These are phyloP conservation scores for Maudiozyma turicensis DNA, from an alignment of 805 yeast species.

Conservation along the genomic window DNA sequence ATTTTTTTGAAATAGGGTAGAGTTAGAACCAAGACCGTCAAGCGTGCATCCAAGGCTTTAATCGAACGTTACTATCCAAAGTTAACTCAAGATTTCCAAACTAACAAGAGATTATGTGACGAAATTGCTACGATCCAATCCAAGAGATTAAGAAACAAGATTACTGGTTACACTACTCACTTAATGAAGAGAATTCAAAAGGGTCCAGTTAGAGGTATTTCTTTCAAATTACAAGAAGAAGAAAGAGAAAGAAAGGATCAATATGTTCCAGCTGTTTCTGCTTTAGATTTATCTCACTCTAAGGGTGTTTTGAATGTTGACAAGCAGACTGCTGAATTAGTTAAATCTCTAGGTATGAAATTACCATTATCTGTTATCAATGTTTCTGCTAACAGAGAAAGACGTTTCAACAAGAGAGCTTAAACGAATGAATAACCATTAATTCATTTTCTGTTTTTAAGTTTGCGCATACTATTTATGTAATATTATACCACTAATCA, in stretches of 20 bases:
- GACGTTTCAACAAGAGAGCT: conserved; percentile 90
- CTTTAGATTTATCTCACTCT: conserved; percentile 94
- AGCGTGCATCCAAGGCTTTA: conserved; percentile 99
- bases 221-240: conserved; percentile 99
- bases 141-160: conserved; percentile 99
- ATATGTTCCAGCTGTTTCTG: conserved; percentile 99
- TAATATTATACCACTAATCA: neutral
- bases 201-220: conserved; percentile 99
- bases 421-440: conserved; percentile 27
- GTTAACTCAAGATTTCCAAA: conserved; percentile 97
- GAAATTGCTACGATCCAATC: conserved; percentile 99
- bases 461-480: neutral
- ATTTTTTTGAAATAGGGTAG: conserved; percentile 69
- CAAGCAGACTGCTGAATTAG: conserved; percentile 91
- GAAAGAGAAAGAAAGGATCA: conserved; percentile 99
- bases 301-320: conserved; percentile 96
- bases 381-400: conserved; percentile 82
- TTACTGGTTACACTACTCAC: conserved; percentile 99
- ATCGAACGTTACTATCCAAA: conserved; percentile 99
- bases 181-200: conserved; percentile 99
- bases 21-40: conserved; percentile 99
- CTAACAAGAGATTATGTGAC: conserved; percentile 98
- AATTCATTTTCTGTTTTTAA: neutral
- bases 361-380: conserved; percentile 78
- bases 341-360: conserved; percentile 86